Conservation (phyloP, 1,284 basidiomycete genomes). For the Chalciporus sp. region DNA sequence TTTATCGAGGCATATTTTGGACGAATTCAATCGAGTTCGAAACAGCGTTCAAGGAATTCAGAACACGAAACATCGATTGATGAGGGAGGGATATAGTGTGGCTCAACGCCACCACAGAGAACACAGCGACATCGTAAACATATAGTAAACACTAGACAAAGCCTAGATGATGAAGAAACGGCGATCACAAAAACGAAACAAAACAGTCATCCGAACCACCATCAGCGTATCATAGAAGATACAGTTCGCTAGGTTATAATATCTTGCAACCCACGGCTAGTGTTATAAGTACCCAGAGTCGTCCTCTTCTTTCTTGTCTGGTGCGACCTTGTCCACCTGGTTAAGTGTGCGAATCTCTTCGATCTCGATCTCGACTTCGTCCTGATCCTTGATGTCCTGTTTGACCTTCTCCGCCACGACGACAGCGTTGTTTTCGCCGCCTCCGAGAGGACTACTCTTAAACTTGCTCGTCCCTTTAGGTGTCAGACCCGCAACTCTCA, state of each 20-base stretch:
- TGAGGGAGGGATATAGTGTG: constrained; percentile 14
- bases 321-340: constrained; percentile 20
- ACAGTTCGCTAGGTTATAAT: not conserved
- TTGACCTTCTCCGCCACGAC: constrained; percentile 46
- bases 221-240: not conserved
- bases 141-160: not conserved
- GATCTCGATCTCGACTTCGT: constrained; percentile 22
- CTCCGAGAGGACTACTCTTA: constrained; percentile 67
- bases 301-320: constrained; percentile 27
- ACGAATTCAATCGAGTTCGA: not conserved
- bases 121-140: constrained; percentile 3
- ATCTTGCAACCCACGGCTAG: not conserved
- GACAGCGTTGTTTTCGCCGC: constrained; percentile 42
- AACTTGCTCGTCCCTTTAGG: constrained; percentile 57
- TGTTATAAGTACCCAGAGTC: constrained; percentile 32
- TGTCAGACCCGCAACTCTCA: constrained; percentile 25
- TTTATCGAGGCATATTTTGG: too few species aligned
- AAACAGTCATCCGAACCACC: not conserved
- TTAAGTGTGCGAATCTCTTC: constrained; percentile 26
- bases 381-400: constrained; percentile 27
- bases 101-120: constrained; percentile 17
- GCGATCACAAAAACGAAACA: not conserved
- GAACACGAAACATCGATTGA: not conserved
- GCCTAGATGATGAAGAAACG: not conserved
- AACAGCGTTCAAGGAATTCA: not conserved